Conservation (phyloP, 1,284 basidiomycete genomes). For the Leccinum fuscescens region DNA sequence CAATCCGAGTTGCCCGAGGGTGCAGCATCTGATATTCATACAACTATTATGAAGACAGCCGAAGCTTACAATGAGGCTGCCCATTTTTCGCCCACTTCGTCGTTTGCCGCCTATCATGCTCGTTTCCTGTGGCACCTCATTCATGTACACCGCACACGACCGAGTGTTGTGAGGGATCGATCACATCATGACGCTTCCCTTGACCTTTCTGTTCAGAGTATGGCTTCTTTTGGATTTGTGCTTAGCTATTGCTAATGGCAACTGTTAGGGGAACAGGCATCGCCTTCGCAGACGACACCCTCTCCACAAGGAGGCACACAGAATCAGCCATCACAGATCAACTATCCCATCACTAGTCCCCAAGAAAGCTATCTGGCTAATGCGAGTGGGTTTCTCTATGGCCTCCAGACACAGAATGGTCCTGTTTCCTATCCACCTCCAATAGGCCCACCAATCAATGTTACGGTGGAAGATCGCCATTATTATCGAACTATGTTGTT, state of each 20-base stretch:
- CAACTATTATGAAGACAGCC: conserved; percentile 62
- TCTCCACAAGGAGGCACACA: conserved; percentile 23
- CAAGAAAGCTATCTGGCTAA: conserved; percentile 24
- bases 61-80: conserved; percentile 74
- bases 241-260: conserved; percentile 8
- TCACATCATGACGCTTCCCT: conserved; percentile 36
- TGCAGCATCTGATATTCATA: conserved; percentile 60
- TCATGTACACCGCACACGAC: conserved; percentile 54
- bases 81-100: conserved; percentile 55
- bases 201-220: conserved; percentile 53
- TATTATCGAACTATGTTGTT: conserved; percentile 73
- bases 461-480: conserved; percentile 50
- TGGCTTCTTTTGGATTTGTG: background rate
- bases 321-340: conserved; percentile 14
- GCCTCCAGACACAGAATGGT: conserved; percentile 15
- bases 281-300: conserved; percentile 24
- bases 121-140: conserved; percentile 73
- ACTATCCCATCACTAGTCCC: conserved; percentile 19
- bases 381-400: conserved; percentile 17
- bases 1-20: conserved; percentile 53
- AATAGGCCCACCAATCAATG: conserved; percentile 16
- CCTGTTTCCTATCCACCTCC: conserved; percentile 17
- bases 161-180: conserved; percentile 39
- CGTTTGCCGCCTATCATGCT: conserved; percentile 65
- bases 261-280: conserved; percentile 22